Base-by-base conservation (phyloP, 306 rosid species). In the Echinosophora koreensis region DNA sequence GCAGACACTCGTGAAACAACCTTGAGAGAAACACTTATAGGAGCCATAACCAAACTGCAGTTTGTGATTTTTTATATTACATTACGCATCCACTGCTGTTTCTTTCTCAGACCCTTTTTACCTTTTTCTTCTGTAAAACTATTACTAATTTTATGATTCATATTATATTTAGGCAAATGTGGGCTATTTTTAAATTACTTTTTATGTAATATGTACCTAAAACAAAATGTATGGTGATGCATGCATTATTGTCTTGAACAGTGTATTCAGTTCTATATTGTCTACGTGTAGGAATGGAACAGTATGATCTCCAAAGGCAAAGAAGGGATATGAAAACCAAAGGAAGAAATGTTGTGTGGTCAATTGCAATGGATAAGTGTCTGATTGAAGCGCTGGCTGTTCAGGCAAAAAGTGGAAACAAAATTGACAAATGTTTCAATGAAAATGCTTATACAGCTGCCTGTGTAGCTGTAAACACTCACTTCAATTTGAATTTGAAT, bases 311-410 rank as follows among this genome's bases (percentile, higher is more conserved):
- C 65, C 89, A 79, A 69, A 84, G 88, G 41, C 89, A 88, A 80
- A 90, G 91, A 83, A 83, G 84, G 88, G 91, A 85, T 78, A 73
- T 81, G 79, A 92, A 86, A 87, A 89, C 84, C 82, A 92, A 88
- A 73, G 95, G 95, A 79, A 89, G 90, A 84, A 92, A 92, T 77
- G 95, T 92, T 76, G 93, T 92, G 49, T 92, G 97, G 97, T 92
- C 97, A 78, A 71, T 73, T 79, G 90, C 89, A 61, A 92, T 92
- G 93, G 97, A 90, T 74, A 90, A 85, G 86, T 92, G 95, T 72
- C 86, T 92, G 30, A 89, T 88, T 73, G 91, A 89, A 85, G 80
- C 91, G 62, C 89, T 92, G 81, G 88, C 91, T 27, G 68, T 90
- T 85, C 95, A 92, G 79, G 97, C 95, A 49, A 89, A 66, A 81